A percentile compares a stretch with the other conserved stretches of the same genome.
These are phyloP conservation scores for Leucosporidium yakuticum DNA, from an alignment of 768 basidiomycete genomes.

Conservation along the genomic window DNA sequence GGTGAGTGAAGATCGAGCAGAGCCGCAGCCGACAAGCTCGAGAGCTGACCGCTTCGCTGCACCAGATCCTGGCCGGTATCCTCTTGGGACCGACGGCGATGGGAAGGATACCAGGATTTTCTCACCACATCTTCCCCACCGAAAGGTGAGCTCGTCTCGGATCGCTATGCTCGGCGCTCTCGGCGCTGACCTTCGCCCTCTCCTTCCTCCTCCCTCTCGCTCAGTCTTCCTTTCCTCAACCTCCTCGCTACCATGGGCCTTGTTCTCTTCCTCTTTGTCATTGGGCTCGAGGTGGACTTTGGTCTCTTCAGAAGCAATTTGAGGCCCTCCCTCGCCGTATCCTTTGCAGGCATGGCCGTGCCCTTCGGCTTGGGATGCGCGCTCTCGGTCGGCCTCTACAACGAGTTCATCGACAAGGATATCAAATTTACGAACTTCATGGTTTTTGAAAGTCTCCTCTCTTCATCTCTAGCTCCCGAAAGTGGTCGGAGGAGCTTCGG, in stretches of 20 bases:
- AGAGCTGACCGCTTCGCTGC: slow-evolving; percentile 39
- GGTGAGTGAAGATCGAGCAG: not conserved
- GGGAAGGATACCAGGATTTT: slow-evolving; percentile 65
- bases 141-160: slow-evolving; percentile 13
- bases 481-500: slow-evolving; percentile 44
- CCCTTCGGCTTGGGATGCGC: slow-evolving; percentile 78
- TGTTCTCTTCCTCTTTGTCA: slow-evolving; percentile 56
- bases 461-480: slow-evolving; percentile 45
- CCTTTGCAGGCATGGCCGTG: slow-evolving; percentile 61
- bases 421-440: slow-evolving; percentile 75
- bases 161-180: too few species aligned
- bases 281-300: slow-evolving; percentile 77
- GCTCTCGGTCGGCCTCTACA: slow-evolving; percentile 66
- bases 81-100: slow-evolving; percentile 61
- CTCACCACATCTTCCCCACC: slow-evolving; percentile 71
- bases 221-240: slow-evolving; percentile 52
- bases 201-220: not conserved
- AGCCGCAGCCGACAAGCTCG: too few species aligned
- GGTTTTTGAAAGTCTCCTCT: not conserved
- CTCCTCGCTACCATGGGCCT: slow-evolving; percentile 65
- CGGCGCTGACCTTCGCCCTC: not conserved
- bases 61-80: slow-evolving; percentile 76
- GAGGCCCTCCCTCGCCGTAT: slow-evolving; percentile 55
- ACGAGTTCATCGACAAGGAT: slow-evolving; percentile 51
- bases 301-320: slow-evolving; percentile 62